These are phyloP conservation scores for Lasiosphaeris hirsuta DNA, from an alignment of 495 filamentous ascomycete species.

Conservation along the genomic window DNA sequence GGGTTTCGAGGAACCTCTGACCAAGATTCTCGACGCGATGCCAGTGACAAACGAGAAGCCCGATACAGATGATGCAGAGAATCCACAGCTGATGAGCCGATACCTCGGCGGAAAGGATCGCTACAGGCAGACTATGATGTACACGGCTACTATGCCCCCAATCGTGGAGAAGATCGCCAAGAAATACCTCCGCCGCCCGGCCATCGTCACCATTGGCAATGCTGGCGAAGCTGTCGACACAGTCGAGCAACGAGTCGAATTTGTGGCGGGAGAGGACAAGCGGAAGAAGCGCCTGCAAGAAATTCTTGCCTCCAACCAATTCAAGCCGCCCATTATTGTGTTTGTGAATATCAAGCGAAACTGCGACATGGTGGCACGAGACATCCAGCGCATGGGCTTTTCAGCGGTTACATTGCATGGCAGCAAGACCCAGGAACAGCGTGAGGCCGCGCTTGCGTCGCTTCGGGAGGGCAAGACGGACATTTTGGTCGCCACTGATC, in stretches of 20 bases:
- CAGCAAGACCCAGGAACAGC: slow-evolving; percentile 94
- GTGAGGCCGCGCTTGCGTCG: slow-evolving; percentile 88
- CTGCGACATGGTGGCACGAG: slow-evolving; percentile 90
- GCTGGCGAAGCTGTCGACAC: slow-evolving; percentile 98
- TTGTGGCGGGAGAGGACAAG: slow-evolving; percentile 89
- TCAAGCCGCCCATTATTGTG: slow-evolving; percentile 91
- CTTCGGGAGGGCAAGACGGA: slow-evolving; percentile 75
- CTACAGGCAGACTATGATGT: slow-evolving; percentile 99
- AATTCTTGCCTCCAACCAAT: slow-evolving; percentile 81
- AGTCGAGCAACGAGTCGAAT: slow-evolving; percentile 95
- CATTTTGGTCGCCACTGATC: slow-evolving; percentile 94
- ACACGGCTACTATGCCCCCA: slow-evolving; percentile 96
- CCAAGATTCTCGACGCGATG: slow-evolving; percentile 97
- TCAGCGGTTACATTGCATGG: slow-evolving; percentile 90
- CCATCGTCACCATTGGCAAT: slow-evolving; percentile 92
- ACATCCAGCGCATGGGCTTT: slow-evolving; percentile 94
- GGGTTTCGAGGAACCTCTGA: slow-evolving; percentile 95
- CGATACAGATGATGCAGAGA: slow-evolving; percentile 89
- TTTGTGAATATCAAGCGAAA: slow-evolving; percentile 99
- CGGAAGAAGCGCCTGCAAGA: slow-evolving; percentile 94
- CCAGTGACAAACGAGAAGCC: slow-evolving; percentile 95
- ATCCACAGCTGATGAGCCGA: slow-evolving; percentile 77
- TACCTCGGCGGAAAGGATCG: slow-evolving; percentile 79
- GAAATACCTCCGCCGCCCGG: slow-evolving; percentile 91
- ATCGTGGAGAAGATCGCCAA: slow-evolving; percentile 93